phyloP scores from a whole-genome alignment of 2,329 filamentous ascomycete species.

The Rutstroemia sp. region DNA sequence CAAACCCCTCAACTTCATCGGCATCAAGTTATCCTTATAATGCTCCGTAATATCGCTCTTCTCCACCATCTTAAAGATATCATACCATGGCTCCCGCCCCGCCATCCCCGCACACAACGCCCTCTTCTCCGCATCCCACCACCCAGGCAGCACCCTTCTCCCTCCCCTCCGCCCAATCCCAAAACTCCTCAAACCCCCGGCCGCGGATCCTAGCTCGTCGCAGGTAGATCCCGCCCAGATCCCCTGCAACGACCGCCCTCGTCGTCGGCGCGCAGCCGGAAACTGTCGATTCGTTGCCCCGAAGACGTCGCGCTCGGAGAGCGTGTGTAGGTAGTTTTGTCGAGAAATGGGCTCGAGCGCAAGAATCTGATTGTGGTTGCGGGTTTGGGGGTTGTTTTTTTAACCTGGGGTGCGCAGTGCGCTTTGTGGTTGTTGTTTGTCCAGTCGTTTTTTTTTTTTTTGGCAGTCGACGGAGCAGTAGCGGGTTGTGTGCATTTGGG shows the following conservation, averaged over 20 bases:
- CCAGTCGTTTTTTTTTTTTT: background rate
- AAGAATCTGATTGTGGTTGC: background rate
- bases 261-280: conserved; percentile 15
- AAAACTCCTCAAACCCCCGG: conserved; percentile 12
- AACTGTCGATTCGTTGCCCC: conserved; percentile 14
- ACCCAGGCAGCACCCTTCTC: conserved; percentile 8
- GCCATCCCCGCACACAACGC: conserved; percentile 11
- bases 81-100: background rate
- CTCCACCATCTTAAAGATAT: conserved; percentile 12
- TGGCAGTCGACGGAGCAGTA: background rate
- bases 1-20: conserved; percentile 14
- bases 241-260: conserved; percentile 11
- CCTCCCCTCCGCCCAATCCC: conserved; percentile 14
- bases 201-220: conserved; percentile 6
- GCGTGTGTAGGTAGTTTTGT: conserved; percentile 8
- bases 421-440: background rate
- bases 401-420: background rate
- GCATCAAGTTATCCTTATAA: conserved; percentile 13
- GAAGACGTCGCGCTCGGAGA: conserved; percentile 10
- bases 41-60: conserved; percentile 16
- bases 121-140: conserved; percentile 13
- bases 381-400: background rate
- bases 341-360: background rate
- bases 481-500: background rate
- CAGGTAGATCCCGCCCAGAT: conserved; percentile 11